These are phyloP conservation scores for Penicillium dipodomyicola DNA, from an alignment of 495 filamentous ascomycete species.

Conservation along the genomic window DNA sequence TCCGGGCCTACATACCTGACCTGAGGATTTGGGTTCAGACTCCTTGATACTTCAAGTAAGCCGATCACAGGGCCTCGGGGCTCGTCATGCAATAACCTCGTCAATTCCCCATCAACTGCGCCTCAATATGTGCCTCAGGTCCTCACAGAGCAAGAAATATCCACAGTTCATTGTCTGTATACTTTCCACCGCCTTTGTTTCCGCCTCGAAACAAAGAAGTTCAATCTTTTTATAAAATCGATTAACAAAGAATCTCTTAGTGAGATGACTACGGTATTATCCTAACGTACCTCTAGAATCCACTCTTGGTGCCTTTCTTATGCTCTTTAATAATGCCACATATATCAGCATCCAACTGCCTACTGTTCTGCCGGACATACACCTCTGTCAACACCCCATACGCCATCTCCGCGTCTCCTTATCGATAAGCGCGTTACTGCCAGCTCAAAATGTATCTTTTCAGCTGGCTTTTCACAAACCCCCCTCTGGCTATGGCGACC, in stretches of 20 bases:
- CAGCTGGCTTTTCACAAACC: slow-evolving; percentile 7
- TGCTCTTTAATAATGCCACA: background rate
- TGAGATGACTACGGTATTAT: background rate
- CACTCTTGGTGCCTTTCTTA: background rate
- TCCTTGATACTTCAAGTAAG: too few species aligned
- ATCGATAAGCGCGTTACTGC: slow-evolving; percentile 31
- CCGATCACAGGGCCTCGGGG: too few species aligned
- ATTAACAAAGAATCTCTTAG: background rate
- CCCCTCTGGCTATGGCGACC: slow-evolving; percentile 21
- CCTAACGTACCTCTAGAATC: background rate
- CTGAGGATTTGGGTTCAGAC: too few species aligned
- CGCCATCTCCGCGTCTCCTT: slow-evolving; percentile 8
- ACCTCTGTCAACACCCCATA: background rate
- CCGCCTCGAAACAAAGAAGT: background rate
- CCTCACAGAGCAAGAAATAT: background rate
- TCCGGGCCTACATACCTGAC: too few species aligned
- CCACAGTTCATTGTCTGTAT: background rate
- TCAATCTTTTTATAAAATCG: slow-evolving; percentile 1
- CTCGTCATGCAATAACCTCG: too few species aligned
- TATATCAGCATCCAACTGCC: background rate
- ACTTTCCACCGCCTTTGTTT: slow-evolving; percentile 4
- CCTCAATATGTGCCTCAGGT: background rate
- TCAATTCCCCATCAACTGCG: too few species aligned
- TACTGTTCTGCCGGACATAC: background rate
- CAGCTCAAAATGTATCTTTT: slow-evolving; percentile 14